Base-by-base conservation (phyloP, 139 green algal species). In the Astrephomene gubernaculifera region DNA sequence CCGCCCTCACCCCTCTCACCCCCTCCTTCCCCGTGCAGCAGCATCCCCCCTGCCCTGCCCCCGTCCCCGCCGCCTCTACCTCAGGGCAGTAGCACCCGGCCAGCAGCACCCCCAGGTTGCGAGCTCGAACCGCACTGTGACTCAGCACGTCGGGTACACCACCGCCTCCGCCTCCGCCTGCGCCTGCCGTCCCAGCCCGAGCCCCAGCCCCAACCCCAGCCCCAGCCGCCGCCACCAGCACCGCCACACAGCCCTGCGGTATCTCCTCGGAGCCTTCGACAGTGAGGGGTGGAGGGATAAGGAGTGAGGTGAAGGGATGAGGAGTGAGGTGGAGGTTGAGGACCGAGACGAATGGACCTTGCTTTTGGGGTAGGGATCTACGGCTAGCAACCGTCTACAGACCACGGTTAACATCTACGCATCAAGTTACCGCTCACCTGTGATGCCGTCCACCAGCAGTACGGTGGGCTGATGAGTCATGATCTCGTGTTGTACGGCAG, bases 141-240 rank as follows among this genome's bases (percentile, higher is more conserved):
- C 89, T 95, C 81, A 99, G 90, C 45, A 99, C 93, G 86, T 99
- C 96, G 0, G 95, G 95, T 44, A n/a, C n/a, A n/a, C n/a, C n/a
- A n/a, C n/a, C n/a, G n/a, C n/a, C n/a, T n/a, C n/a, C n/a, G n/a
- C n/a, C n/a, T n/a, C n/a, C n/a, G n/a, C n/a, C n/a, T n/a, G n/a
- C n/a, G n/a, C n/a, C n/a, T n/a, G n/a, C n/a, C n/a, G n/a, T n/a
- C n/a, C n/a, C n/a, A n/a, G n/a, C n/a, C n/a, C n/a, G n/a, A n/a
- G n/a, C n/a, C n/a, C n/a, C n/a, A n/a, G n/a, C n/a, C n/a, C n/a
- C n/a, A n/a, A n/a, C n/a, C n/a, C n/a, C 79, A 86, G 33, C 74
- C n/a, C 5, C 67, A 65, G 22, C 35, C 31, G 29, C 61, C 81
- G 43, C 54, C 63, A 71, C 82, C 22, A 94, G 73, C 71, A 93